These are phyloP conservation scores for Trypanosoma platydactyli DNA, from an alignment of 208 protist genomes.

Conservation along the genomic window DNA sequence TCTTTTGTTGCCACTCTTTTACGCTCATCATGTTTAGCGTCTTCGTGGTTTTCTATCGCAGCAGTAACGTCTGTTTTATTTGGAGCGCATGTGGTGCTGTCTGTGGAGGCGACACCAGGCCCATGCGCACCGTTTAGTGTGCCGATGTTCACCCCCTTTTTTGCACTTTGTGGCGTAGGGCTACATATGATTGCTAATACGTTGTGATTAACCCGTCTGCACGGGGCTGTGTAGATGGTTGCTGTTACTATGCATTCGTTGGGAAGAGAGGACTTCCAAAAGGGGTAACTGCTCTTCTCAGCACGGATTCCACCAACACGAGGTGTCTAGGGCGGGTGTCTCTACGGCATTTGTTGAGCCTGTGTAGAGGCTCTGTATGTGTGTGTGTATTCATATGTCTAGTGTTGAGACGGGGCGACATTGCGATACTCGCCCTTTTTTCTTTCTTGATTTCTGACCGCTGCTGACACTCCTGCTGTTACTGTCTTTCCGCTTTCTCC, in stretches of 20 bases:
- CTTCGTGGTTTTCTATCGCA: slow-evolving; percentile 36
- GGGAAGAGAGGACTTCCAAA: slow-evolving; percentile 17
- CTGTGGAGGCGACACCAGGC: slow-evolving; percentile 42
- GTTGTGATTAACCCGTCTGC: slow-evolving; percentile 12
- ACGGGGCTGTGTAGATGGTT: slow-evolving; percentile 20
- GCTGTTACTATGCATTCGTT: slow-evolving; percentile 13
- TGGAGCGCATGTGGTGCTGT: slow-evolving; percentile 53
- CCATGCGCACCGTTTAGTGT: slow-evolving; percentile 40
- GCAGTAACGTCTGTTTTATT: slow-evolving; percentile 58
- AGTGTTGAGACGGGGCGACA: too few relatives aligned
- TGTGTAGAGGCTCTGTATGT: too few relatives aligned
- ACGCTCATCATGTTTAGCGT: slow-evolving; percentile 17
- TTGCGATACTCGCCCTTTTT: too few relatives aligned
- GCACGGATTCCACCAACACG: too few relatives aligned
- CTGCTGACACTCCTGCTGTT: neutral
- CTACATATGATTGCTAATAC: slow-evolving; percentile 10
- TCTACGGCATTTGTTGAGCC: too few relatives aligned
- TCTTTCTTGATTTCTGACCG: too few relatives aligned
- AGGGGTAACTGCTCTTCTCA: too few relatives aligned
- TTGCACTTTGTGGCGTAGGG: slow-evolving; percentile 29
- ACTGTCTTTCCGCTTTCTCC: neutral
- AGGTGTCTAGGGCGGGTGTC: too few relatives aligned
- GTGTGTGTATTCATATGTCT: too few relatives aligned
- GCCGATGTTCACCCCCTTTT: slow-evolving; percentile 51
- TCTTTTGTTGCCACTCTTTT: slow-evolving; percentile 39